Percentiles rank a stretch among this genome's conserved stretches.
Conservation (phyloP, 148 eudicot species). For the Pouteria glomerata region DNA sequence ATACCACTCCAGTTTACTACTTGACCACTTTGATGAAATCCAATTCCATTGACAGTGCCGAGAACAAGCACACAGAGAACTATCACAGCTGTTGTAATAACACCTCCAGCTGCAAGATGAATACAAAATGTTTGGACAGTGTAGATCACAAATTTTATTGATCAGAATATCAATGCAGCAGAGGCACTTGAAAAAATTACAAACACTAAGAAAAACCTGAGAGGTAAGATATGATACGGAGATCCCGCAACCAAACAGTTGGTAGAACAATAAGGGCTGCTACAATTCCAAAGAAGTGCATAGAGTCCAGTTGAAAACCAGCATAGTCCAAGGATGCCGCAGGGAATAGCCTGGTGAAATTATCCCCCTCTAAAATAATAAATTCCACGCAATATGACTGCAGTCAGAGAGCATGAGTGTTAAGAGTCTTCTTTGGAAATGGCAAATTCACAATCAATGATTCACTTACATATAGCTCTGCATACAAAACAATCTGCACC, state of each 20-base stretch:
- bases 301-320: constrained; percentile 60
- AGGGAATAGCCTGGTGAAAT: constrained; percentile 76
- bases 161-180: neutral
- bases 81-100: constrained; percentile 56
- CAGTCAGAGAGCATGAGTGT: neutral
- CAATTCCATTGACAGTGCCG: constrained; percentile 54
- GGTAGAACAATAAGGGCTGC: constrained; percentile 67
- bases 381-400: constrained; percentile 96
- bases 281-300: constrained; percentile 63
- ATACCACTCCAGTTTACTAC: constrained; percentile 67
- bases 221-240: constrained; percentile 67
- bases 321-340: constrained; percentile 43
- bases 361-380: constrained; percentile 83
- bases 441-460: neutral
- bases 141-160: neutral
- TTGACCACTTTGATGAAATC: constrained; percentile 53
- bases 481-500: constrained; percentile 72
- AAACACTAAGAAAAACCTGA: constrained; percentile 46
- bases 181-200: neutral
- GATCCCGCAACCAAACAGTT: constrained; percentile 73
- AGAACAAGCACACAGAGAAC: constrained; percentile 56
- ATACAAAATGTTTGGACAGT: neutral
- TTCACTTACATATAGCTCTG: constrained; percentile 84
- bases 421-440: neutral
- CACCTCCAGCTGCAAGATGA: constrained; percentile 74